Conservation (phyloP, 495 filamentous ascomycete species). For the Xylaria curta region DNA sequence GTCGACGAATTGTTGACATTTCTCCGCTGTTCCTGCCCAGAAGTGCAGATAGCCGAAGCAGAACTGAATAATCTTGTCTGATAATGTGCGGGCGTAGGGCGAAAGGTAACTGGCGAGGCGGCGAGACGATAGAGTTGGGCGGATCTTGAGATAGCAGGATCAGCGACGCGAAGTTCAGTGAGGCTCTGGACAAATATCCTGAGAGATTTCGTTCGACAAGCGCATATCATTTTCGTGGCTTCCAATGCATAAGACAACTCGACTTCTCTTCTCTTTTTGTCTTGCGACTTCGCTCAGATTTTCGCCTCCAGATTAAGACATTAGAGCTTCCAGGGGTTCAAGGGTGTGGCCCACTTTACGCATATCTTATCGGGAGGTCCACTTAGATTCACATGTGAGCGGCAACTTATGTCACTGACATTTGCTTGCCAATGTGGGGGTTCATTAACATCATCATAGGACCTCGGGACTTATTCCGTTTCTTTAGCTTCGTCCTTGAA, state of each 20-base stretch:
- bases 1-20: neutral
- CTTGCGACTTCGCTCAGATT: neutral
- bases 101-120: conserved; percentile 10
- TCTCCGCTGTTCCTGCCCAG: neutral
- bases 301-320: neutral
- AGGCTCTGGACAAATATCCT: conserved; percentile 57
- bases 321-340: too few species aligned
- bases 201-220: conserved; percentile 53
- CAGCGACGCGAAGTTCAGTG: conserved; percentile 47
- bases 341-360: neutral
- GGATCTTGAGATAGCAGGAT: conserved; percentile 25
- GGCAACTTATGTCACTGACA: neutral
- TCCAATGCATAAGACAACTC: neutral
- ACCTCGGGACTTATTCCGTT: neutral
- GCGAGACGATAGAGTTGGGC: conserved; percentile 4
- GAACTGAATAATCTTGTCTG: conserved; percentile 18
- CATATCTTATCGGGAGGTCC: conserved; percentile 4
- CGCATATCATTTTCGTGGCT: conserved; percentile 51
- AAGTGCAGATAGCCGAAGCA: neutral
- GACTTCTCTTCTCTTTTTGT: conserved; percentile 13
- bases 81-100: conserved; percentile 5
- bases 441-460: neutral
- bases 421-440: neutral
- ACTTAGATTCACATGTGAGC: neutral
- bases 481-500: neutral